Base-by-base conservation (phyloP, 2,329 filamentous ascomycete genomes). In the Colletotrichum sidae region DNA sequence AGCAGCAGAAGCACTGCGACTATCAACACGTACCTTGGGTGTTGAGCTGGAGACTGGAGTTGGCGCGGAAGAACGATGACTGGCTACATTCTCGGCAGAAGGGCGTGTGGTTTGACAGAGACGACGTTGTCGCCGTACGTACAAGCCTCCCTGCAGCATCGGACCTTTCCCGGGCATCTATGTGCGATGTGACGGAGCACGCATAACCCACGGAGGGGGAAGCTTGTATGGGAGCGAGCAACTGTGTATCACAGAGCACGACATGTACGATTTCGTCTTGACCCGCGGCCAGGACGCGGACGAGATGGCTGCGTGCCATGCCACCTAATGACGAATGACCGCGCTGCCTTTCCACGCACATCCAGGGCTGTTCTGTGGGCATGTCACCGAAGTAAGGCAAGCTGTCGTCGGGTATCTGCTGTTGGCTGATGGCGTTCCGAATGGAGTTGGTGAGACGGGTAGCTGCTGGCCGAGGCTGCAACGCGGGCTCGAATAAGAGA, bases 121-220 rank as follows among this genome's bases (percentile, higher is more conserved):
- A 62, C 58, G 46, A 56, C 58, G 57, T 62, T 65, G 62, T 52
- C 52, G 58, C 34, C 41, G 50, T 45, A 25, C 25, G 25, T 25
- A 25, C 25, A 25, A 64, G 61, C 61, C 50, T 64, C 25, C 56
- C 34, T 65, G 62, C 58, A 62, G 62, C 59, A 65, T 65, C 62
- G 62, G 62, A 65, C 58, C 62, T 65, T 65, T 62, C 25, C 62
- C 58, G 62, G 62, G 52, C 62, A 62, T 65, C 62, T 65, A 42
- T 62, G 62, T 65, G 52, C 42, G 52, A 65, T 65, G 58, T 57
- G 52, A 65, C 46, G 47, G 45, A 45, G 57, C 46, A 39, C 46
- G 51, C 55, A 38, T 13, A 38, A 58, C 37, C 25, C 39, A 37
- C 34, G 57, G 46, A 17, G 44, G 57, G 37, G 25, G 42, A 61